A percentile compares a stretch with the other conserved stretches of the same genome.
Evolutionary conservation across 257 asterid genomes (phyloP).

Genomic region (Fraxinus excelsior): DNA sequence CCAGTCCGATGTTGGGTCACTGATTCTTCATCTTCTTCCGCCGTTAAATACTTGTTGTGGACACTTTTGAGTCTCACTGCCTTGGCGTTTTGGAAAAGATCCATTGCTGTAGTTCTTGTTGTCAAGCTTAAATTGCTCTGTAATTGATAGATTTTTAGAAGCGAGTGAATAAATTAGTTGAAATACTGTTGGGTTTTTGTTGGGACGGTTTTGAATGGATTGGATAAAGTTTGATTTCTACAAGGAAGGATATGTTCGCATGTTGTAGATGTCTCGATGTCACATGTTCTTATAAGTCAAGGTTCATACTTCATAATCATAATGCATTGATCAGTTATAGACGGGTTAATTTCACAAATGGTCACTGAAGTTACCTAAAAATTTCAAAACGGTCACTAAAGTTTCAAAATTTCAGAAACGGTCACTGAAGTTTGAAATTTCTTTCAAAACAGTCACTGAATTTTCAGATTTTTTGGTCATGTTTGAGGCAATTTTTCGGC

Average conservation of each 20-base stretch:
- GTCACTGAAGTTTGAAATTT: too few relatives aligned
- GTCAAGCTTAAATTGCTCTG: constrained; percentile 15
- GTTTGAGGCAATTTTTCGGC: too few relatives aligned
- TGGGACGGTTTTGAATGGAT: not conserved
- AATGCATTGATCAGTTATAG: too few relatives aligned
- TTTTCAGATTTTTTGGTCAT: too few relatives aligned
- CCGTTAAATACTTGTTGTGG: constrained; percentile 45
- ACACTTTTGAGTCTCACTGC: constrained; percentile 37
- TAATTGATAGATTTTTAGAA: not conserved
- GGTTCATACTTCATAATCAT: too few relatives aligned
- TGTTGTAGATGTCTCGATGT: not conserved
- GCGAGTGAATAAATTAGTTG: not conserved
- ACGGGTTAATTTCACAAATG: too few relatives aligned
- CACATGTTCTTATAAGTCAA: not conserved
- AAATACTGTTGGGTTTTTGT: not conserved
- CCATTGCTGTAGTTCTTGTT: constrained; percentile 46
- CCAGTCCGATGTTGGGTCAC: constrained; percentile 44
- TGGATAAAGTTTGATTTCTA: not conserved
- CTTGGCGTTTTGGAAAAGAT: constrained; percentile 44
- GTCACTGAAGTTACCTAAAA: too few relatives aligned
- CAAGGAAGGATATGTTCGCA: not conserved
- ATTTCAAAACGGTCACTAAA: too few relatives aligned
- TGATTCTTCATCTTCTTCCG: constrained; percentile 46
- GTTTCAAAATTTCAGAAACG: too few relatives aligned
- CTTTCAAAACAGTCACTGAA: too few relatives aligned